A percentile compares a stretch with the other conserved stretches of the same genome.
These are phyloP conservation scores for Chlorophyllum brunneum DNA, from an alignment of 768 basidiomycete species.

Conservation along the genomic window DNA sequence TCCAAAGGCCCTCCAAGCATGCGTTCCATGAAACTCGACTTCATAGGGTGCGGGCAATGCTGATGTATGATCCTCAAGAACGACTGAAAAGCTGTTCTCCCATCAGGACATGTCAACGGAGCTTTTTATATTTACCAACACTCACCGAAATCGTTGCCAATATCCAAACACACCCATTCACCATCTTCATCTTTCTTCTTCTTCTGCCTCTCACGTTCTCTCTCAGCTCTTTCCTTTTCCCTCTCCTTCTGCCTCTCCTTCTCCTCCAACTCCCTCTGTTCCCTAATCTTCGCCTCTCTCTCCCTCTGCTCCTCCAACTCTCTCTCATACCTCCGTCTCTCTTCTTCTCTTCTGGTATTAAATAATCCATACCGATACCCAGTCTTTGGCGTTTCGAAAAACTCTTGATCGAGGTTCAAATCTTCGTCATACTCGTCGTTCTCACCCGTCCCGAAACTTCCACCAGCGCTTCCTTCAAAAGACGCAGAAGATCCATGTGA, in stretches of 20 bases:
- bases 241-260: neutral
- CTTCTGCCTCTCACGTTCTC: constrained; percentile 5
- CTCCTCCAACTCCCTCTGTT: neutral
- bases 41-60: constrained; percentile 51
- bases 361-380: constrained; percentile 16
- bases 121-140: neutral
- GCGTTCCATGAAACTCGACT: constrained; percentile 16
- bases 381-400: constrained; percentile 2
- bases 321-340: neutral
- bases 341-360: neutral
- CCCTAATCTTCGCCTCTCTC: constrained; percentile 1
- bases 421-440: constrained; percentile 13
- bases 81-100: constrained; percentile 6
- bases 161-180: constrained; percentile 52
- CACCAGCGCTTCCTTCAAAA: constrained; percentile 1
- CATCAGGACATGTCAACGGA: neutral
- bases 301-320: neutral
- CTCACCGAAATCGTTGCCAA: constrained; percentile 43
- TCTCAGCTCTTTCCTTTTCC: constrained; percentile 4
- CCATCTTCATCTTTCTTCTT: constrained; percentile 26
- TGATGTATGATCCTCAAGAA: constrained; percentile 36
- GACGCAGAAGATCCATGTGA: neutral
- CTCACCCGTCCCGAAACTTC: neutral
- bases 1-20: neutral
- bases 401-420: constrained; percentile 11